A percentile compares a stretch with the other conserved stretches of the same genome.
These are phyloP conservation scores for Haplosporangium sp. DNA, from an alignment of 371 early-diverging fungal genomes.

Conservation along the genomic window DNA sequence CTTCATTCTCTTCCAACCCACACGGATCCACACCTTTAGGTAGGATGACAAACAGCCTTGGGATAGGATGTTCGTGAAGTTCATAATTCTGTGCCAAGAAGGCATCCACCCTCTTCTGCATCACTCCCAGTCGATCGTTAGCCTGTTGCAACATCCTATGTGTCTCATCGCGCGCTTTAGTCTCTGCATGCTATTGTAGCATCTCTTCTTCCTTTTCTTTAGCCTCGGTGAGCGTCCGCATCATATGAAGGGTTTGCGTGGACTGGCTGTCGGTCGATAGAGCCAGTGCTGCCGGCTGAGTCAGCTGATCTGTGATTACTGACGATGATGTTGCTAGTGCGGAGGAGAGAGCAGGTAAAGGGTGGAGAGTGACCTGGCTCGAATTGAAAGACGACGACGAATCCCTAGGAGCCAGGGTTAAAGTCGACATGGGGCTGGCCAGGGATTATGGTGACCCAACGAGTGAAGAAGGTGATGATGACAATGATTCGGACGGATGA, in stretches of 20 bases:
- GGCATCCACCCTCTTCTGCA: background rate
- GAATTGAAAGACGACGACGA: too few species aligned
- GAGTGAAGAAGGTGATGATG: too few species aligned
- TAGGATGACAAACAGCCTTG: background rate
- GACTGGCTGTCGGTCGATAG: background rate
- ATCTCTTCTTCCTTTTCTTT: too few species aligned
- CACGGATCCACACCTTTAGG: background rate
- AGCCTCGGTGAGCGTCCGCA: too few species aligned
- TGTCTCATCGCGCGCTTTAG: background rate
- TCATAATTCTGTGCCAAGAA: constrained; percentile 1
- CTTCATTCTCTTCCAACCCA: background rate
- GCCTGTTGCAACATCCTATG: background rate
- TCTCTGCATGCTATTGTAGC: background rate
- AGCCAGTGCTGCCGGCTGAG: background rate
- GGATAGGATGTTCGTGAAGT: background rate
- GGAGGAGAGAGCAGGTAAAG: background rate
- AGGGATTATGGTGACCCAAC: too few species aligned
- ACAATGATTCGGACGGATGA: too few species aligned
- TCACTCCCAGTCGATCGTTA: background rate
- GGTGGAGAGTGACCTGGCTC: too few species aligned
- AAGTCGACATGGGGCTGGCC: too few species aligned
- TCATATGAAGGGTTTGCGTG: too few species aligned
- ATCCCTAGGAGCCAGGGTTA: too few species aligned
- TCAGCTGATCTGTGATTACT: background rate
- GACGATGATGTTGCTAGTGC: background rate